Evolutionary conservation across 306 rosid genomes (phyloP).

Genomic region (Cucurbita maxima): DNA sequence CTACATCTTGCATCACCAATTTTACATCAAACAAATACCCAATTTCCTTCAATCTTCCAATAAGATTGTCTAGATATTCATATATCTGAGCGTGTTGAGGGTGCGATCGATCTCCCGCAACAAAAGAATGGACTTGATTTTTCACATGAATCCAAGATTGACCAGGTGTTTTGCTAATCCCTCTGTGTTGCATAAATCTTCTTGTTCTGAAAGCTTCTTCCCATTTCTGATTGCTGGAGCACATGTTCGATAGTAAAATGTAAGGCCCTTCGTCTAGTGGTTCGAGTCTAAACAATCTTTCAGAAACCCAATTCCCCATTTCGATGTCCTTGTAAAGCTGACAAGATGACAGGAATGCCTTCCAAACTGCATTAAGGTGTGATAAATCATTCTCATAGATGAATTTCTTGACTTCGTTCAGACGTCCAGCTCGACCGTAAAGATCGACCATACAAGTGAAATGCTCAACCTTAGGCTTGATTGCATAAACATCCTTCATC

Average conservation of each 20-base stretch:
- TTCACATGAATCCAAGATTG: slow-evolving; percentile 75
- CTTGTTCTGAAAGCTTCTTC: slow-evolving; percentile 58
- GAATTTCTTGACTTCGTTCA: slow-evolving; percentile 46
- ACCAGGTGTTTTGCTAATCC: slow-evolving; percentile 58
- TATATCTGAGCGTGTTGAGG: slow-evolving; percentile 32
- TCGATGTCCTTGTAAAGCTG: slow-evolving; percentile 45
- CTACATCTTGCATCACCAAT: slow-evolving; percentile 55
- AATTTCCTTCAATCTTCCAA: slow-evolving; percentile 55
- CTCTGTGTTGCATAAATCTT: slow-evolving; percentile 53
- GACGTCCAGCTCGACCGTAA: slow-evolving; percentile 70
- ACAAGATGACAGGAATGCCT: slow-evolving; percentile 59
- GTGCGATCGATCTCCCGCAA: slow-evolving; percentile 50
- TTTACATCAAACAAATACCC: slow-evolving; percentile 43
- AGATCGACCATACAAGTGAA: slow-evolving; percentile 84
- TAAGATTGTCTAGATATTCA: slow-evolving; percentile 35
- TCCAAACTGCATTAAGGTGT: slow-evolving; percentile 56
- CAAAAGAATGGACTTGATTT: slow-evolving; percentile 45
- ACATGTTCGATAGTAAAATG: slow-evolving; percentile 54
- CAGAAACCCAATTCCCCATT: slow-evolving; percentile 65
- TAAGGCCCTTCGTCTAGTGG: slow-evolving; percentile 57
- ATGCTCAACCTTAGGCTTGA: slow-evolving; percentile 55
- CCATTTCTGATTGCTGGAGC: slow-evolving; percentile 43
- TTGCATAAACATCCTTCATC: slow-evolving; percentile 56
- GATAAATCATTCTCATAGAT: slow-evolving; percentile 40
- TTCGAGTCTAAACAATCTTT: slow-evolving; percentile 38